Conservation (phyloP, 2,329 filamentous ascomycete genomes). For the Massarina eburnea region DNA sequence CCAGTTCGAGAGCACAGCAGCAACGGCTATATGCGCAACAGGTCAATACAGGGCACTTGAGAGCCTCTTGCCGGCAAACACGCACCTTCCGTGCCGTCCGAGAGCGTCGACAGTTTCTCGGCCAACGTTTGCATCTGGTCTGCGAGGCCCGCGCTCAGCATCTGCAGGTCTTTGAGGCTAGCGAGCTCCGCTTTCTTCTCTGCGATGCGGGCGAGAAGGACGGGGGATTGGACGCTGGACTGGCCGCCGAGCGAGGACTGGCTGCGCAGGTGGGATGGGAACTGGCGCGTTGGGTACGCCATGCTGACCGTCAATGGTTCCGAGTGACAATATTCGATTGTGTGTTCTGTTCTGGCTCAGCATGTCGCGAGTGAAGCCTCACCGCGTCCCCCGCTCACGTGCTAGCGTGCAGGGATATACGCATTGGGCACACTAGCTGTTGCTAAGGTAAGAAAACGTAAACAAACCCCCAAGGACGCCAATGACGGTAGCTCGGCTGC, state of each 20-base stretch:
- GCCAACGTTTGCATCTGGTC: constrained; percentile 81
- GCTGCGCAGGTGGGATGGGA: constrained; percentile 67
- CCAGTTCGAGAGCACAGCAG: constrained; percentile 84
- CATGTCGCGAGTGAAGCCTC: constrained; percentile 1
- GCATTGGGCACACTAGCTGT: constrained; percentile 11
- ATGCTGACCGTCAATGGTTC: constrained; percentile 16
- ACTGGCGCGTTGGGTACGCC: constrained; percentile 45
- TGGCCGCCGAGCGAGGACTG: constrained; percentile 51
- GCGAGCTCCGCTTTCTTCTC: constrained; percentile 86
- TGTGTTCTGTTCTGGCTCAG: constrained; percentile 3
- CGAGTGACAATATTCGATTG: not conserved
- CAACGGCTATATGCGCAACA: constrained; percentile 62
- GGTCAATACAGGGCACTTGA: constrained; percentile 18
- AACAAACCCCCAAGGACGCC: constrained; percentile 17
- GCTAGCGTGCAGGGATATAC: constrained; percentile 8
- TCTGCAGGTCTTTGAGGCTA: constrained; percentile 73
- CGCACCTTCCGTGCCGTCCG: constrained; percentile 77
- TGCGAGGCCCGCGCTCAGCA: constrained; percentile 76
- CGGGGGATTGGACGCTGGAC: constrained; percentile 63
- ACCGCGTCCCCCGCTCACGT: constrained; percentile 30
- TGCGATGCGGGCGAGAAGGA: constrained; percentile 73
- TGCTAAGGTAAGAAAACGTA: constrained; percentile 38
- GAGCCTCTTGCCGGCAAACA: constrained; percentile 5
- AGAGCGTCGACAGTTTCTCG: constrained; percentile 74
- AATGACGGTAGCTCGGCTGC: constrained; percentile 33